Evolutionary conservation across 2,329 filamentous ascomycete genomes (phyloP).

Genomic region (Macrophomina tecta): DNA sequence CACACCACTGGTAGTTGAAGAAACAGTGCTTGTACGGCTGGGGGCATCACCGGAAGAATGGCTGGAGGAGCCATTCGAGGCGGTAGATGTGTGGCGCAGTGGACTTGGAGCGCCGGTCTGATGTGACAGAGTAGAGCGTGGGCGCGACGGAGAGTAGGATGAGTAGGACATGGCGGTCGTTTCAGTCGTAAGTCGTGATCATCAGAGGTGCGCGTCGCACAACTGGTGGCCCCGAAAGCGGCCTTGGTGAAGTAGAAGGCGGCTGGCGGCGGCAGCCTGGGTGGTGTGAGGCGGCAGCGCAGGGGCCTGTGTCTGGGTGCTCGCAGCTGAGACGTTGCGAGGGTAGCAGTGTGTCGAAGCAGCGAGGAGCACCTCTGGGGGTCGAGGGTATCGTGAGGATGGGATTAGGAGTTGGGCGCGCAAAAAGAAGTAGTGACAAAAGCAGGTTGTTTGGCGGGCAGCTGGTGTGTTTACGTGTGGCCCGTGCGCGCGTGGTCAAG

Average conservation of each 20-base stretch:
- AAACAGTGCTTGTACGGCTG: slow-evolving; percentile 71
- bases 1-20: slow-evolving; percentile 75
- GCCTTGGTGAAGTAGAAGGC: not conserved
- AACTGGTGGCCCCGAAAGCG: slow-evolving; percentile 20
- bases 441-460: slow-evolving; percentile 16
- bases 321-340: not conserved
- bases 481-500: slow-evolving; percentile 14
- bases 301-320: not conserved
- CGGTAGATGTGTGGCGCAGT: slow-evolving; percentile 69
- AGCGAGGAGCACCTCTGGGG: not conserved
- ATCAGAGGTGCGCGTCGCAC: slow-evolving; percentile 27
- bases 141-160: slow-evolving; percentile 43
- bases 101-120: slow-evolving; percentile 51
- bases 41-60: slow-evolving; percentile 43
- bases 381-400: slow-evolving; percentile 12
- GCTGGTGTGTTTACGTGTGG: slow-evolving; percentile 19
- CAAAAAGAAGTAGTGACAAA: slow-evolving; percentile 3
- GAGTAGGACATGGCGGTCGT: slow-evolving; percentile 43
- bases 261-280: not conserved
- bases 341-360: not conserved
- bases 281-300: slow-evolving; percentile 3
- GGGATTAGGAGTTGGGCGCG: not conserved
- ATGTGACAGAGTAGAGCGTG: slow-evolving; percentile 44
- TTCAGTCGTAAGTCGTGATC: slow-evolving; percentile 26
- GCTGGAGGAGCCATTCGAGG: slow-evolving; percentile 70